Conservation (phyloP, 768 basidiomycete species). For the Austroboletus festivus region DNA sequence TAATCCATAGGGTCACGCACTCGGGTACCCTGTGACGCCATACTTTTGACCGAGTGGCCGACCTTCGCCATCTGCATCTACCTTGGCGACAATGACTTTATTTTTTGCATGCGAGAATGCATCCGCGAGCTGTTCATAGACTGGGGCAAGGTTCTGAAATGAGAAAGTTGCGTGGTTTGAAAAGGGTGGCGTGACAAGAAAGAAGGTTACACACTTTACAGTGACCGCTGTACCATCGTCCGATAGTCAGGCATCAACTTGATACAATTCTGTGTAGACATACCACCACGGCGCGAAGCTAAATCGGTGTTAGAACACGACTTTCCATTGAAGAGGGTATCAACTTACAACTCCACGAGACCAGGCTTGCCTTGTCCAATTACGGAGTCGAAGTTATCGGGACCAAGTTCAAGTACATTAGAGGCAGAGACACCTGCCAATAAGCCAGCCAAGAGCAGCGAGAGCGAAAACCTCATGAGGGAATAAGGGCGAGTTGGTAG, state of each 20-base stretch:
- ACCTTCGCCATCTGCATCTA: slow-evolving; percentile 88
- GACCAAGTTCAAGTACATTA: slow-evolving; percentile 78
- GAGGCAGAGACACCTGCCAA: slow-evolving; percentile 62
- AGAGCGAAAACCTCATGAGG: slow-evolving; percentile 57
- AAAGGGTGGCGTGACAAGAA: background rate
- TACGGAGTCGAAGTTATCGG: slow-evolving; percentile 70
- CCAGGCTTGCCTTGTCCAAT: slow-evolving; percentile 81
- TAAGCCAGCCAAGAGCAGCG: slow-evolving; percentile 54
- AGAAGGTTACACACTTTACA: slow-evolving; percentile 67
- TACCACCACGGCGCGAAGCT: slow-evolving; percentile 92
- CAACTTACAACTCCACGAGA: slow-evolving; percentile 85
- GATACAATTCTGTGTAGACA: slow-evolving; percentile 21
- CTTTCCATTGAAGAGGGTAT: background rate
- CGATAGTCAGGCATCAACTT: background rate
- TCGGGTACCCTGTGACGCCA: slow-evolving; percentile 83
- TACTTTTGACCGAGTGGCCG: slow-evolving; percentile 73
- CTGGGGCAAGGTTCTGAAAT: slow-evolving; percentile 79
- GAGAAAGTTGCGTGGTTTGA: background rate
- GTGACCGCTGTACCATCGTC: slow-evolving; percentile 55
- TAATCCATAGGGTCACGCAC: slow-evolving; percentile 42
- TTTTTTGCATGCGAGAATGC: slow-evolving; percentile 76
- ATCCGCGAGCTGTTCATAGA: slow-evolving; percentile 86
- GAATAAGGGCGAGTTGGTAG: slow-evolving; percentile 16
- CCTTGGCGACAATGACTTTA: slow-evolving; percentile 86
- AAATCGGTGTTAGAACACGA: slow-evolving; percentile 1